Base-by-base conservation (phyloP, 192 early-diverging fungal species). In the Funneliformis mosseae region DNA sequence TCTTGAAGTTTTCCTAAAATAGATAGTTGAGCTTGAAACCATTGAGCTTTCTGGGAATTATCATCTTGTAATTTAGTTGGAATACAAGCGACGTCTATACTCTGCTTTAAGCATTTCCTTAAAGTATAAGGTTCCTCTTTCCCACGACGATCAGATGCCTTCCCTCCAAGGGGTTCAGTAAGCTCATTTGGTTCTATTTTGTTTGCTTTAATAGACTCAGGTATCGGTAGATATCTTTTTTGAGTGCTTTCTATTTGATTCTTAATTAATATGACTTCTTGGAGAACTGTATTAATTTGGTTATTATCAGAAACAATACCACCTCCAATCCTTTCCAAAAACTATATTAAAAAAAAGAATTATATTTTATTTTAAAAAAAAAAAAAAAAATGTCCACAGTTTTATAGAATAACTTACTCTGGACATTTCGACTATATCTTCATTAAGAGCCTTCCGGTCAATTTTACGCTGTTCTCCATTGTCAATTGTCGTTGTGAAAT, bases 1-100 rank as follows among this genome's bases (percentile, higher is more conserved):
- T 60, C 48, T 21, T 42, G 67, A 33, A 79, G 55, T 60, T 55
- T 71, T 14, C 38, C 69, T 10, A 79, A 79, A 8, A 79, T 59
- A 42, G 68, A 39, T 23, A 79, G 78, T 14, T 79, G 38, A 55
- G 28, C 38, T 38, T 55, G 18, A 60, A 60, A 16, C 25, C 33
- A 71, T 62, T 14, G 18, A 67, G 27, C n/a, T 38, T 68, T 50
- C 39, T n/a, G 16, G 0, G 10, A n/a, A 21, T 69, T 38, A 14
- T 70, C 50, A 27, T 68, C 64, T 4, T 23, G 64, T 41, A 79
- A 27, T 21, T 18, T 27, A 10, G 50, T 27, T 25, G 27, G 21
- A 25, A 60, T 59, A 43, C 60, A 41, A 42, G 66, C 78, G 18
- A 79, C 78, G 1, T 79, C 78, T 6, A 55, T 55, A 55, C 21